Evolutionary conservation across 352 stramenopile genomes (phyloP), one percentile per base, ranked within the genome.

Genomic region (Aphanomyces astaci): DNA sequence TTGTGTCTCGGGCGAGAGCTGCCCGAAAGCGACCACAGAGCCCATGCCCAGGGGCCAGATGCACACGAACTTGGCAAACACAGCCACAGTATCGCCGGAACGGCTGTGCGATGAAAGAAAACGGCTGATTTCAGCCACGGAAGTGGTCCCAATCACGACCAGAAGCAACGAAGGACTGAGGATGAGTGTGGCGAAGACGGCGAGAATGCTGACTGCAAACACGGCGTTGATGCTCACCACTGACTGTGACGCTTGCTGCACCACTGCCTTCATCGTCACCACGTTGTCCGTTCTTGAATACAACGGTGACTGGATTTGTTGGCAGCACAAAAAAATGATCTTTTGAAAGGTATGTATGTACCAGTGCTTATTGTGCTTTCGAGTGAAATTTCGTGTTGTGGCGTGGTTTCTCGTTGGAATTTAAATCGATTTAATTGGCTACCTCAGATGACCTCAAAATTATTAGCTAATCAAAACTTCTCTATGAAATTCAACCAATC

Each of bases 41-140:
- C 51, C 51, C 25, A 59, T 40, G 15, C 51, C 51, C 4, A 59
- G 51, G 10, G 51, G 51, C 51, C 51, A 59, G 33, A 59, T 59
- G 27, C 22, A 22, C 30, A 39, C 19, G 13, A 59, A 59, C 4
- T 59, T 59, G 51, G 51, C 4, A 32, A 59, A 59, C 19, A 22
- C 30, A 1, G 17, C 7, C 51, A 28, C 30, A 25, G 51, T 25
- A 32, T 59, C 5, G 24, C 22, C 15, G 0, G 51, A 59, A 15
- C 9, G 30, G 4, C 5, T 4, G 22, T 36, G 25, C 13, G 27
- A 7, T 11, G 22, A 36, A 30, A 59, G 22, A n/a, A 59, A 59
- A 30, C 51, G 51, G n/a, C 4, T 17, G 51, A n/a, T 15, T 59
- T 59, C 51, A 7, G 30, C 51, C 10, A 28, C 51, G 22, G 25